A percentile compares a stretch with the other conserved stretches of the same genome.
Evolutionary conservation across 1,284 basidiomycete species (phyloP).

Genomic region (Fomitopsis schrenkii): DNA sequence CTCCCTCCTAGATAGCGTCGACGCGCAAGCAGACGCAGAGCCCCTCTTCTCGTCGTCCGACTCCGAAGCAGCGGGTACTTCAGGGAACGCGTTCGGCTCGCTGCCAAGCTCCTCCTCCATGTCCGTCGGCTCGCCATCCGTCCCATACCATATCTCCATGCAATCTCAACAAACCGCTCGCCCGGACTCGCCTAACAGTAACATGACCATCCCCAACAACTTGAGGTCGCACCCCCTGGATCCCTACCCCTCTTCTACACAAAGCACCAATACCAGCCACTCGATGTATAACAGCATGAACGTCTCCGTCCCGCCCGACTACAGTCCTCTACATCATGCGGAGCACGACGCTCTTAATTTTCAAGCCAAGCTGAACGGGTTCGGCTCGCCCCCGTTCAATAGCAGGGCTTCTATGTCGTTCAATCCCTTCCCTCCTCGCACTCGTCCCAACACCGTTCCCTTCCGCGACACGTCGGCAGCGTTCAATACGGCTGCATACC

Average conservation of each 20-base stretch:
- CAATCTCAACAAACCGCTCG: constrained; percentile 39
- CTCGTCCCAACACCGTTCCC: constrained; percentile 27
- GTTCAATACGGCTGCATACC: constrained; percentile 22
- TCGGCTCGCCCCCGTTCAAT: constrained; percentile 26
- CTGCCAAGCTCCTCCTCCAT: constrained; percentile 44
- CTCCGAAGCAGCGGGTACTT: constrained; percentile 45
- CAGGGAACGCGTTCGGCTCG: constrained; percentile 39
- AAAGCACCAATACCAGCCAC: constrained; percentile 27
- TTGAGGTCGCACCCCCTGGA: constrained; percentile 35
- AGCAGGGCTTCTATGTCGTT: constrained; percentile 30
- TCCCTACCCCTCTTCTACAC: constrained; percentile 22
- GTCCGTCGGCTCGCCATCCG: constrained; percentile 47
- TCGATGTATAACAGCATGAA: constrained; percentile 46
- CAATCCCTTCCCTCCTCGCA: constrained; percentile 30
- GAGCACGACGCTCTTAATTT: constrained; percentile 36
- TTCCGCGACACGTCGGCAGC: constrained; percentile 31
- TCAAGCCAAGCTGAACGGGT: constrained; percentile 38
- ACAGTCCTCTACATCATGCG: constrained; percentile 27
- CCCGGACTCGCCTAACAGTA: constrained; percentile 47
- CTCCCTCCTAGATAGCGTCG: constrained; percentile 72
- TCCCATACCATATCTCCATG: constrained; percentile 49
- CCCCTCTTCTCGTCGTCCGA: constrained; percentile 49
- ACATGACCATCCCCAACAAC: constrained; percentile 28
- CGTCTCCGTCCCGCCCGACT: constrained; percentile 34
- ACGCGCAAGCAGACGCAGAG: constrained; percentile 77